Evolutionary conservation across 306 rosid genomes (phyloP).

Genomic region (Begonia peltatifolia): DNA sequence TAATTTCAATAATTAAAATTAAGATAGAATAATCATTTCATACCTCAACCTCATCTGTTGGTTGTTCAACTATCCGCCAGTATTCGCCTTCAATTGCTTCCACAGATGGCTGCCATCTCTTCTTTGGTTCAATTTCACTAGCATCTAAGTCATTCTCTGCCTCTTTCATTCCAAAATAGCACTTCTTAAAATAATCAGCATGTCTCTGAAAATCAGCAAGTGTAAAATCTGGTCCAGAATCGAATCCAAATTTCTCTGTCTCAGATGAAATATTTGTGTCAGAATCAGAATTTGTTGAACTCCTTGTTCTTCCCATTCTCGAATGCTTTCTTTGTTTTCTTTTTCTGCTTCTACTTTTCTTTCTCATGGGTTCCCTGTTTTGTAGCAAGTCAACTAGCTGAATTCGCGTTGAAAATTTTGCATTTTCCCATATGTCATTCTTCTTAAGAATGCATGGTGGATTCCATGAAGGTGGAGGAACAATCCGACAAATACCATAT

Average conservation of each 20-base stretch:
- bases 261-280: slow-evolving; percentile 42
- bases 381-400: slow-evolving; percentile 91
- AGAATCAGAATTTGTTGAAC: slow-evolving; percentile 25
- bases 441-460: slow-evolving; percentile 93
- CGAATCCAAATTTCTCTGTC: slow-evolving; percentile 71
- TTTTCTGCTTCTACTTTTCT: slow-evolving; percentile 67
- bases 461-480: slow-evolving; percentile 78
- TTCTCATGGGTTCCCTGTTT: slow-evolving; percentile 91
- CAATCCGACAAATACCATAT: slow-evolving; percentile 89
- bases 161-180: slow-evolving; percentile 51
- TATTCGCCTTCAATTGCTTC: slow-evolving; percentile 95
- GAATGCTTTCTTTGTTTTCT: slow-evolving; percentile 54
- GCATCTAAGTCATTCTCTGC: slow-evolving; percentile 15
- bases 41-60: slow-evolving; percentile 94
- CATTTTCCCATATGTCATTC: slow-evolving; percentile 55
- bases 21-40: slow-evolving; percentile 5
- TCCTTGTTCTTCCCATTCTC: slow-evolving; percentile 40
- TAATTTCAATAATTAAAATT: not conserved
- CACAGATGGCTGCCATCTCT: slow-evolving; percentile 42
- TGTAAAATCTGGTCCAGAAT: slow-evolving; percentile 65
- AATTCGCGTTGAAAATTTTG: slow-evolving; percentile 69
- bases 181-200: slow-evolving; percentile 46
- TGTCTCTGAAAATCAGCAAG: slow-evolving; percentile 50
- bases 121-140: slow-evolving; percentile 15
- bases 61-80: slow-evolving; percentile 85